These are phyloP conservation scores for Blastobotrys indianensis DNA, from an alignment of 1,139 yeast species.

Conservation along the genomic window DNA sequence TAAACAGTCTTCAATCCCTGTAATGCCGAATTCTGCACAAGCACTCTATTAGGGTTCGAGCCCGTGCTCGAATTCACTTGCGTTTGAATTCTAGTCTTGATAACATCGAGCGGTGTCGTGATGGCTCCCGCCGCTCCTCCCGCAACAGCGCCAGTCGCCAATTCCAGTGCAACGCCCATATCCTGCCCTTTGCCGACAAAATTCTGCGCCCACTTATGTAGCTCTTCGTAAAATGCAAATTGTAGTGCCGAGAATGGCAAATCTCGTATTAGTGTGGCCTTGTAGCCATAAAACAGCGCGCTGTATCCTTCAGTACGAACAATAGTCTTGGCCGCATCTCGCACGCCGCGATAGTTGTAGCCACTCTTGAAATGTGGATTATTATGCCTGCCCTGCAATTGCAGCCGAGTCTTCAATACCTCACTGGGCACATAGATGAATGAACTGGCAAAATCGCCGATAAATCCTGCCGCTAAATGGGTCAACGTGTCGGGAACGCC, in stretches of 20 bases:
- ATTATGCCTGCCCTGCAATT: conserved; percentile 81
- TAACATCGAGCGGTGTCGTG: conserved; percentile 85
- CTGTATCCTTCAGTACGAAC: conserved; percentile 61
- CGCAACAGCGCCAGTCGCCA: conserved; percentile 88
- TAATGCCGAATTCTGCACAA: conserved; percentile 48
- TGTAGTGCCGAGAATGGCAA: conserved; percentile 93
- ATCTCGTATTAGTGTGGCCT: conserved; percentile 86
- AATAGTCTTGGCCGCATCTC: conserved; percentile 64
- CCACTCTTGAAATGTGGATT: conserved; percentile 77
- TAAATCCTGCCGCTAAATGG: conserved; percentile 76
- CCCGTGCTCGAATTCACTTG: conserved; percentile 34
- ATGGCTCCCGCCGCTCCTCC: conserved; percentile 91
- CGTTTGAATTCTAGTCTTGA: conserved; percentile 90
- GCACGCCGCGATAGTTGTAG: conserved; percentile 67
- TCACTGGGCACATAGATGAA: conserved; percentile 96
- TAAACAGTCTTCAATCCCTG: conserved; percentile 64
- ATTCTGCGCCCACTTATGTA: conserved; percentile 38
- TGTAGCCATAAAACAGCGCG: conserved; percentile 84
- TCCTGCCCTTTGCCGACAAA: conserved; percentile 31
- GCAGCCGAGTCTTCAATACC: conserved; percentile 88
- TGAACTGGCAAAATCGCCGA: conserved; percentile 88
- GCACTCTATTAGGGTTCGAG: conserved; percentile 8
- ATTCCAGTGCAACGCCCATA: conserved; percentile 55
- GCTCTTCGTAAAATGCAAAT: conserved; percentile 89
- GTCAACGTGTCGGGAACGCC: conserved; percentile 73